A percentile compares a stretch with the other conserved stretches of the same genome.
Conservation (phyloP, 2,329 filamentous ascomycete genomes). For the Balansia obtecta region DNA sequence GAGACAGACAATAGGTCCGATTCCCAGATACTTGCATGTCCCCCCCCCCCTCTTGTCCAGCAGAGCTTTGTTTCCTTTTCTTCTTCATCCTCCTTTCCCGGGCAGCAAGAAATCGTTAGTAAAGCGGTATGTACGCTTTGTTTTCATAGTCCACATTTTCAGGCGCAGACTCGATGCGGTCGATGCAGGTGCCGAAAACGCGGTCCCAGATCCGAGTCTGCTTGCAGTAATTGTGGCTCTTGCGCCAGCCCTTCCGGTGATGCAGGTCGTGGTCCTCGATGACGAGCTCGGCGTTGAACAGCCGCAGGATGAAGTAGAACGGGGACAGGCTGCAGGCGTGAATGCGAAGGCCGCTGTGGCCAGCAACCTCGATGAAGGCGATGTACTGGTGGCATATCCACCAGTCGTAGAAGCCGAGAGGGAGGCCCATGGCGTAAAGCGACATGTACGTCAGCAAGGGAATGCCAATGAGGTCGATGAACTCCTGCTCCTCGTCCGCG, state of each 20-base stretch:
- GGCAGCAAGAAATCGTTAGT: too few species aligned
- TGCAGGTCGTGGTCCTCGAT: constrained; percentile 28
- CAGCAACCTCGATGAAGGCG: constrained; percentile 25
- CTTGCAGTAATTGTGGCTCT: constrained; percentile 26
- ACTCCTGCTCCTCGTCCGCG: constrained; percentile 28
- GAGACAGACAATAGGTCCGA: too few species aligned
- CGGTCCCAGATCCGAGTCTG: constrained; percentile 25
- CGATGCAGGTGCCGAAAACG: constrained; percentile 22
- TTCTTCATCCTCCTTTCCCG: too few species aligned
- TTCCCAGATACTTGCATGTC: too few species aligned
- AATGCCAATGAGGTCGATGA: constrained; percentile 27
- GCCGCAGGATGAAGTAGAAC: constrained; percentile 19
- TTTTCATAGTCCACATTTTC: constrained; percentile 20
- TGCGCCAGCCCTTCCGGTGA: constrained; percentile 24
- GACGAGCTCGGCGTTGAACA: constrained; percentile 20
- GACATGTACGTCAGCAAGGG: constrained; percentile 25
- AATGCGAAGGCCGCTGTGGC: constrained; percentile 27
- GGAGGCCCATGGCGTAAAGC: constrained; percentile 20
- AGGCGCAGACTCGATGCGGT: constrained; percentile 21
- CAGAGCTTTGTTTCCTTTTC: too few species aligned
- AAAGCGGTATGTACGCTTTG: constrained; percentile 16
- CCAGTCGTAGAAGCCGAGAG: constrained; percentile 33
- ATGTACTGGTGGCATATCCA: constrained; percentile 32
- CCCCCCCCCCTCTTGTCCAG: too few species aligned
- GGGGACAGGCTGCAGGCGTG: constrained; percentile 20